Evolutionary conservation across 2,329 filamentous ascomycete genomes (phyloP), one percentile per base, ranked within the genome.

Genomic region (Colletotrichum falcatum): DNA sequence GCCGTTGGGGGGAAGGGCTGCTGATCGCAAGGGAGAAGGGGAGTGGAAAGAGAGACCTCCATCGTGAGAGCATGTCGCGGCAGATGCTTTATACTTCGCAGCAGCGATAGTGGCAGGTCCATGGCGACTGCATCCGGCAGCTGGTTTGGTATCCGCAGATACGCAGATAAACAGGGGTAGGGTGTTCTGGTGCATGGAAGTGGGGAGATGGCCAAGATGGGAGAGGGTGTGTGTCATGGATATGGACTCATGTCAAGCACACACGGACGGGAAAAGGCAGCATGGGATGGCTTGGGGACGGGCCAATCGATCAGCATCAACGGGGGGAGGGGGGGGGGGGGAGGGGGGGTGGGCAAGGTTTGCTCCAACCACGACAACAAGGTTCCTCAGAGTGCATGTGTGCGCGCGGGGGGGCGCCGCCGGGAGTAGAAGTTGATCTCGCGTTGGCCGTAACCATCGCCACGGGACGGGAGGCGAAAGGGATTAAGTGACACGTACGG

Each of bases 91-190:
- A 71, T 71, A 71, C 54, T 68, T 48, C 23, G 42, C 64, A 62
- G 68, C 53, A 30, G 37, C 58, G 53, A 63, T 53, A 70, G 8
- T 42, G 59, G 64, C 26, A 54, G 64, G 64, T 54, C 58, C 44
- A 68, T 68, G 53, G 39, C 53, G 60, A 37, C 68, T 70, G 68
- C 68, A 68, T 70, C 42, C 64, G 64, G 68, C 68, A 70, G 58
- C 64, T 44, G 58, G 58, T 55, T 55, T 59, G 65, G 68, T 59
- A 63, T 63, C 59, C 68, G 64, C 65, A 71, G 68, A 71, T 63
- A 62, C 46, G 30, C 33, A 42, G 54, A 48, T n/a, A 33, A 54
- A 67, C 68, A 63, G 58, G 64, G 53, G 44, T 51, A 30, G 46
- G 44, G 62, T 55, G 30, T 28, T 42, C 46, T 67, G 59, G 64